These are phyloP conservation scores for Colletotrichum tofieldiae DNA, from an alignment of 2,329 filamentous ascomycete genomes.

Conservation along the genomic window DNA sequence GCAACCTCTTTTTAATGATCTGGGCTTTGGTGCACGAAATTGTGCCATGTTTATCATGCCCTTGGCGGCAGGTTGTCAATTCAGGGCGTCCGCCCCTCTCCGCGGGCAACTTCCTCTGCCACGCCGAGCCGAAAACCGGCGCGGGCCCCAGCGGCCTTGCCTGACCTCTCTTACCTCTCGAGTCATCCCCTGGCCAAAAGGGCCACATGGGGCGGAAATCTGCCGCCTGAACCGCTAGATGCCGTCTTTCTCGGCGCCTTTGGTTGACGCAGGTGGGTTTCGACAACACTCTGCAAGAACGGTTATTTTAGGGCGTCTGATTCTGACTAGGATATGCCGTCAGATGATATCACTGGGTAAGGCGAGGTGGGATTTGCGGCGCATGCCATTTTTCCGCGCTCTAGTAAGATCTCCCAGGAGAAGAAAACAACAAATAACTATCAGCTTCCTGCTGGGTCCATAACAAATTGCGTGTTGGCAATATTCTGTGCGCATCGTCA, in stretches of 20 bases:
- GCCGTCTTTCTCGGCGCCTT: not conserved
- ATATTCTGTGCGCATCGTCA: not conserved
- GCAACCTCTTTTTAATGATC: conserved; percentile 12
- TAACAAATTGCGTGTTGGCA: too few species aligned
- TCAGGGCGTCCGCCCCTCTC: conserved; percentile 25
- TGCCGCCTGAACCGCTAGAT: conserved; percentile 3
- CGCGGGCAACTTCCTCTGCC: conserved; percentile 34
- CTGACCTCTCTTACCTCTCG: not conserved
- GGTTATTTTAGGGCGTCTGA: not conserved
- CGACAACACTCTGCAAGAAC: not conserved
- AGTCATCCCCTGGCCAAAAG: conserved; percentile 6
- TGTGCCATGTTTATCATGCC: conserved; percentile 20
- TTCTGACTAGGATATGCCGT: not conserved
- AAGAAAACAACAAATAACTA: not conserved
- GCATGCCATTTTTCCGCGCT: not conserved
- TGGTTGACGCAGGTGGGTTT: not conserved
- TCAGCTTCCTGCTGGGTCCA: not conserved
- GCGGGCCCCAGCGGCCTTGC: conserved; percentile 17
- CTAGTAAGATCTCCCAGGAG: not conserved
- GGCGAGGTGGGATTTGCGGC: not conserved
- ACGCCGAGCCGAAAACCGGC: conserved; percentile 41
- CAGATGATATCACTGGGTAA: conserved; percentile 14
- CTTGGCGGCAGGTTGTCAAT: not conserved
- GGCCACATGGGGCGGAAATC: conserved; percentile 4
- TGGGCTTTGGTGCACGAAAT: not conserved